These are phyloP conservation scores for Tetradesmus lagerheimii DNA, from an alignment of 139 green algal genomes.

Conservation along the genomic window DNA sequence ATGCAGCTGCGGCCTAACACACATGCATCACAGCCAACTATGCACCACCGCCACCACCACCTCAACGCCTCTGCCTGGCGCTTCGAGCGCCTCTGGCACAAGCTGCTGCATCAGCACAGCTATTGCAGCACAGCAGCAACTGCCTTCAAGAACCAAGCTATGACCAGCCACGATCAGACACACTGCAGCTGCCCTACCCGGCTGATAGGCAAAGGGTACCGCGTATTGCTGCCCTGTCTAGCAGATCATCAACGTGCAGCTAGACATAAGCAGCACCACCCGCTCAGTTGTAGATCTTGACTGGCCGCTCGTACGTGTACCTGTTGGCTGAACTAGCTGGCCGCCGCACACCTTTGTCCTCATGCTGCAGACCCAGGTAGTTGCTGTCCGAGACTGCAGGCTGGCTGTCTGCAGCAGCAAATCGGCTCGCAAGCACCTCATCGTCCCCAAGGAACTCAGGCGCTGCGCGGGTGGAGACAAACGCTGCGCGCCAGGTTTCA, in stretches of 20 bases:
- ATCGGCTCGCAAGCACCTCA: conserved; percentile 64
- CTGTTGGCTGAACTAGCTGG: conserved; percentile 23
- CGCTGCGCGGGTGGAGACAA: conserved; percentile 55
- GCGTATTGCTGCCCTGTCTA: no score
- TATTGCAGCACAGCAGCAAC: no score
- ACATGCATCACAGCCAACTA: no score
- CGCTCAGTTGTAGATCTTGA: conserved; percentile 80
- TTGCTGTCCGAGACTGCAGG: conserved; percentile 44
- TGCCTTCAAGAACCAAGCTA: no score
- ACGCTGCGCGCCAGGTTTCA: conserved; percentile 83
- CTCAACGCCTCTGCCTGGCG: no score
- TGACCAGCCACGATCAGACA: not conserved
- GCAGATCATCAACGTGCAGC: not conserved
- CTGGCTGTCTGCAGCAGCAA: conserved; percentile 19
- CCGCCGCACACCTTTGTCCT: conserved; percentile 66
- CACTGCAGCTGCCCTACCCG: not conserved
- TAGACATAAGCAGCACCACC: not conserved
- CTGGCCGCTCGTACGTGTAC: conserved; percentile 69
- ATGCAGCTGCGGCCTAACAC: no score
- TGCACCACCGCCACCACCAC: no score
- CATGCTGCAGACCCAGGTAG: conserved; percentile 85
- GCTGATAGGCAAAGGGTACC: no score
- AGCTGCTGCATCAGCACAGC: no score
- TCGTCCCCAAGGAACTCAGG: conserved; percentile 77
- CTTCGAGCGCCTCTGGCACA: no score